Evolutionary conservation across 192 early-diverging fungal species (phyloP).

Genomic region (Coemansia sp.): DNA sequence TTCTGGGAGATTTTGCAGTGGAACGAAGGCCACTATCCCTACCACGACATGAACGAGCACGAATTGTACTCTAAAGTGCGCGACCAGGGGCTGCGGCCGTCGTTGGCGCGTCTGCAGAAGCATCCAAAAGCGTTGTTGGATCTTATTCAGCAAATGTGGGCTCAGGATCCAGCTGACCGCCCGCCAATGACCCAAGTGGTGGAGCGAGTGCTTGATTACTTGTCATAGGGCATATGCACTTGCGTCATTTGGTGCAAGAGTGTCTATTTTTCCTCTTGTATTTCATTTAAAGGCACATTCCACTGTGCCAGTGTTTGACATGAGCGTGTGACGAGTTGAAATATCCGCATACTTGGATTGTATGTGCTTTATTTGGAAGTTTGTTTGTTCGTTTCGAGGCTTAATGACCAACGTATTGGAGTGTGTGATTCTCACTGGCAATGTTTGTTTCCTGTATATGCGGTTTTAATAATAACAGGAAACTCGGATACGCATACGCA

Average conservation of each 20-base stretch:
- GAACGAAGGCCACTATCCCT: constrained; percentile 69
- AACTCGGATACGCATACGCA: background rate
- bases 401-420: background rate
- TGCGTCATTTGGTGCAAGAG: constrained; percentile 2
- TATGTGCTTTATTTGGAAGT: background rate
- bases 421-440: constrained; percentile 1
- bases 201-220: constrained; percentile 65
- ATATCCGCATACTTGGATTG: background rate
- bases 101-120: constrained; percentile 56
- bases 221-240: constrained; percentile 42
- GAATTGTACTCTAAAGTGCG: constrained; percentile 62
- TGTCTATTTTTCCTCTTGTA: background rate
- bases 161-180: constrained; percentile 58
- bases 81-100: constrained; percentile 62
- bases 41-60: constrained; percentile 66
- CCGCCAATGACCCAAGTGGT: constrained; percentile 73
- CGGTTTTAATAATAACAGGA: background rate
- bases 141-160: constrained; percentile 75
- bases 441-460: background rate
- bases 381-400: background rate
- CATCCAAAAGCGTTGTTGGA: constrained; percentile 62
- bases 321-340: background rate
- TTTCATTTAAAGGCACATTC: background rate
- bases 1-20: constrained; percentile 81
- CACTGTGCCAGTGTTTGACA: too few relatives aligned